These are phyloP conservation scores for Globisporangium spinosum DNA, from an alignment of 352 stramenopile species.

Conservation along the genomic window DNA sequence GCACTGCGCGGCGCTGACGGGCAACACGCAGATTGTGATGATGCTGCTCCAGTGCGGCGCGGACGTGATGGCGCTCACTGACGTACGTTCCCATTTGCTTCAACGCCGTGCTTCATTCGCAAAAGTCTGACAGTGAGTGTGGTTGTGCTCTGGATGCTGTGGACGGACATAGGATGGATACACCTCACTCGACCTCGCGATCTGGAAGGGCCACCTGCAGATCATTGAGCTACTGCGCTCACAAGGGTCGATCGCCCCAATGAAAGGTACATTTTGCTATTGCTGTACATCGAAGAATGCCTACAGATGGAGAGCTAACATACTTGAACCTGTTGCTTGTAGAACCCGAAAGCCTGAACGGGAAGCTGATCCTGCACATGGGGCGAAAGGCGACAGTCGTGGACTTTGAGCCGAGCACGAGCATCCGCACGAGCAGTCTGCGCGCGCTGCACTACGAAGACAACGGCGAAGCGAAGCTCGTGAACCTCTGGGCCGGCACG, in stretches of 20 bases:
- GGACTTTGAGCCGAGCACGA: conserved; percentile 76
- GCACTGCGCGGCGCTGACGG: conserved; percentile 66
- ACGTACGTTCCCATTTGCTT: conserved; percentile 33
- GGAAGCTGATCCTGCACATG: conserved; percentile 64
- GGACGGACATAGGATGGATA: conserved; percentile 57
- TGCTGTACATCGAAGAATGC: neutral
- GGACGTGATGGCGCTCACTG: conserved; percentile 70
- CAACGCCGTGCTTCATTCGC: neutral
- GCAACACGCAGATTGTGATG: conserved; percentile 86
- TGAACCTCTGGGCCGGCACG: conserved; percentile 78
- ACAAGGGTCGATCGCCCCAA: conserved; percentile 73
- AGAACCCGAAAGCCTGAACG: conserved; percentile 81
- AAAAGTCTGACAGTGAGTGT: conserved; percentile 4
- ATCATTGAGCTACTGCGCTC: conserved; percentile 81
- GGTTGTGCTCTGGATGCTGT: neutral
- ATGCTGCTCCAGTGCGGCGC: conserved; percentile 81
- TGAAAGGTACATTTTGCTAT: conserved; percentile 52
- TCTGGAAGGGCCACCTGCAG: conserved; percentile 79
- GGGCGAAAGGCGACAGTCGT: conserved; percentile 73
- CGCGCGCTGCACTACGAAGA: conserved; percentile 80
- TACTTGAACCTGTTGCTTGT: neutral
- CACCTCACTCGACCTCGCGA: conserved; percentile 72
- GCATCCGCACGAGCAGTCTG: conserved; percentile 68
- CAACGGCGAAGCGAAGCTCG: conserved; percentile 65
- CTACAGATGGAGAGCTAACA: neutral